Conservation (phyloP, 106 monocot species). For the Dactylorhiza incarnata region DNA sequence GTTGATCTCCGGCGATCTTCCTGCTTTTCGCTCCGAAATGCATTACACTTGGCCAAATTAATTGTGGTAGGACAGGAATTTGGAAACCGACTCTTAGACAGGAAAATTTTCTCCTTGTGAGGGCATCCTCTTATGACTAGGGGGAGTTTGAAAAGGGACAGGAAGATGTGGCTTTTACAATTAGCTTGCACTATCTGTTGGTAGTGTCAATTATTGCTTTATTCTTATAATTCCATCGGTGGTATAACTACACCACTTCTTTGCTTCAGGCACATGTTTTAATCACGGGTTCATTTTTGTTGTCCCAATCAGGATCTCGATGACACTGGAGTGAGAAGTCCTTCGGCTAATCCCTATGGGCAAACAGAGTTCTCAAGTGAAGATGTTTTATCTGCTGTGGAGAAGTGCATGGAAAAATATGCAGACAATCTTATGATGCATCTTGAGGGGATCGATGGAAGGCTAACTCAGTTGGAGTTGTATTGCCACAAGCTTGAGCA, state of each 20-base stretch:
- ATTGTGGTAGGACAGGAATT: too few relatives aligned
- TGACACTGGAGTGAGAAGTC: slow-evolving; percentile 39
- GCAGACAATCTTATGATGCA: slow-evolving; percentile 50
- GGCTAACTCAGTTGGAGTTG: slow-evolving; percentile 53
- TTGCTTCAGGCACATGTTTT: background rate
- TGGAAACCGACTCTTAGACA: too few relatives aligned
- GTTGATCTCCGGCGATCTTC: too few relatives aligned
- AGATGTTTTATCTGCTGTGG: slow-evolving; percentile 41
- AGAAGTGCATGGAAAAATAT: slow-evolving; percentile 72
- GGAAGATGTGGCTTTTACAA: background rate
- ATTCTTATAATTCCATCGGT: background rate
- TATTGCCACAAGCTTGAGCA: slow-evolving; percentile 62
- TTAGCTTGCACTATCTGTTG: background rate
- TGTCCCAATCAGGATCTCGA: slow-evolving; percentile 31
- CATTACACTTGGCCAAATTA: too few relatives aligned
- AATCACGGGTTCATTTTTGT: background rate
- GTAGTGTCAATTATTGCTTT: background rate
- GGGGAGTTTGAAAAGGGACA: background rate
- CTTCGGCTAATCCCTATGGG: slow-evolving; percentile 27
- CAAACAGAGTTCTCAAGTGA: slow-evolving; percentile 35
- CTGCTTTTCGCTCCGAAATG: too few relatives aligned
- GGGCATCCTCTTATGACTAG: background rate
- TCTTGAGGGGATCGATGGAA: slow-evolving; percentile 58
- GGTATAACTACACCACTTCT: background rate
- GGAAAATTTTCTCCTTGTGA: too few relatives aligned